Evolutionary conservation across 2,329 filamentous ascomycete genomes (phyloP), one percentile per base, ranked within the genome.

Genomic region (Nemania bipapillata): DNA sequence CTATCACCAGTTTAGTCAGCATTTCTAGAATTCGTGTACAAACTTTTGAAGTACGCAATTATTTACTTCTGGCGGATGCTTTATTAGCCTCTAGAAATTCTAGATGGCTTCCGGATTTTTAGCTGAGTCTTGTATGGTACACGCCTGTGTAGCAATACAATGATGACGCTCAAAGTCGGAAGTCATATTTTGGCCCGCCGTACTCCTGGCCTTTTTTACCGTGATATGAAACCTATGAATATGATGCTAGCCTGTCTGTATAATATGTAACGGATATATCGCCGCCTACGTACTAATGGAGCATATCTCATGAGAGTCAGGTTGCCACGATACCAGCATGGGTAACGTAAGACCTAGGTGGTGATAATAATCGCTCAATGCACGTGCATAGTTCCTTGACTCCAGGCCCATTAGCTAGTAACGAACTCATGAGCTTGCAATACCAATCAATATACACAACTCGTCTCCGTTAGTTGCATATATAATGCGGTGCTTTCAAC

Each of bases 141-240:
- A 50, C 8, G 22, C 66, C 58, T 73, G 74, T 75, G 70, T 72
- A 49, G 56, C 73, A 73, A 62, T 72, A 68, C 65, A 63, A 71
- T 70, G 69, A 52, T 70, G 74, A 74, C 65, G 69, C 69, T 65
- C 59, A 73, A 72, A 59, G 72, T 72, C 26, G 57, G 73, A 72
- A 72, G 63, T 70, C 72, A 75, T 75, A 73, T 77, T 78, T 77
- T 78, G 76, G 76, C 77, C 76, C 54, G 59, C 75, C 74, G 71
- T 17, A 35, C 45, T 60, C 35, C 45, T 54, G 52, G 45, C 20
- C 47, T 28, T 28, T 3, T 57, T 28, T 45, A 5, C 17, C 0
- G 9, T 54, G 42, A 47, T 35, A 15, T 65, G n/a, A n/a, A n/a
- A 22, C 12, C 40, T 1, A 5, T 4, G 20, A 45, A n/a, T 3